Base-by-base conservation (phyloP, 1,139 yeast genomes). In the Lodderomyces theae region DNA sequence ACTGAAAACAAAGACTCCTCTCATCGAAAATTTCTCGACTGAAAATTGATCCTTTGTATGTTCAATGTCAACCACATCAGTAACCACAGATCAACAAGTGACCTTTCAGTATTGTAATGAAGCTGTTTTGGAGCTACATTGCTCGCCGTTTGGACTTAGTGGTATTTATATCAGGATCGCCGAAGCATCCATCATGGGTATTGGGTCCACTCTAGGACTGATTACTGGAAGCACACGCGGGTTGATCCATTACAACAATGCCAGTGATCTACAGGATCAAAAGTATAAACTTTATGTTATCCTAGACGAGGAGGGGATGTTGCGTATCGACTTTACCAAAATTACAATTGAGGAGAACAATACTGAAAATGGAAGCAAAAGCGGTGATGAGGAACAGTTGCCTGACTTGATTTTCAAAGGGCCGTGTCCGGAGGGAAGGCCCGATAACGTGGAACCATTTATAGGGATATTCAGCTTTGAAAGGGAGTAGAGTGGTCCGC, bases 171-270 rank as follows among this genome's bases (percentile, higher is more conserved):
- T 77, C 38, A 74, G 74, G 46, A 62, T 76, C n/a, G 64, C 62
- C n/a, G 80, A 76, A 5, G 71, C 79, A 3, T 69, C 72, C 39
- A 63, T 74, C 10, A 72, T 76, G 63, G 82, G 82, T 0, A 72
- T 78, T 6, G 83, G 83, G 1, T 69, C 79, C 6, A 76, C 81
- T 15, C 75, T 77, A 79, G 82, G 81, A 4, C 61, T 77, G 35
- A 66, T 77, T 18, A 74, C 80, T 0, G 82, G 82, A 1, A 62
- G 72, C 10, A 71, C 80, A 22, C 65, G 63, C 37, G 83, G 82
- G 1, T 59, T 61, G 40, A 64, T 78, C 12, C 78, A 76, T 51
- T 77, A 74, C 52, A 77, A 78, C 50, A 72, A 73, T 42, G 56
- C 71, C 39, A 69, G 67, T 34, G 81, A 77, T 49, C 60, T 78